phyloP scores from a whole-genome alignment of 2,329 filamentous ascomycete genomes.

The Botrytis squamosa region DNA sequence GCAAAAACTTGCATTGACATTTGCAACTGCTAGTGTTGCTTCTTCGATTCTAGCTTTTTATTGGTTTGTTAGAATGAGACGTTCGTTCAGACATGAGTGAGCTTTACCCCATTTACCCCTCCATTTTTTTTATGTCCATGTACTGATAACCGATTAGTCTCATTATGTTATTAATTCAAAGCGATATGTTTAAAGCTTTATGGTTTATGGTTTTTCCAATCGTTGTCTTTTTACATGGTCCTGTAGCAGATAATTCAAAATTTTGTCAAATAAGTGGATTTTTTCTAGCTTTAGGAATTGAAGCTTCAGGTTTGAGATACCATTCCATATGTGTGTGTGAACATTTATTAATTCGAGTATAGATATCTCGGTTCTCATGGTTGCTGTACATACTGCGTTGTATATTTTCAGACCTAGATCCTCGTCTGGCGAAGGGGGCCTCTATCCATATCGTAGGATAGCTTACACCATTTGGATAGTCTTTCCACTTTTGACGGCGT shows the following conservation, averaged over 20 bases:
- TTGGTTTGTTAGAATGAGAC: conserved; percentile 72
- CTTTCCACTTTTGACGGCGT: conserved; percentile 59
- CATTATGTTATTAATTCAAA: conserved; percentile 71
- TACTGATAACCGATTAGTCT: conserved; percentile 49
- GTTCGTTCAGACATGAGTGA: conserved; percentile 72
- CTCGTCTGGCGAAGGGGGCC: conserved; percentile 55
- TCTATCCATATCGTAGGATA: conserved; percentile 64
- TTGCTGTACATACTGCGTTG: conserved; percentile 69
- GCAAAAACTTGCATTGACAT: conserved; percentile 41
- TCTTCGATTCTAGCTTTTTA: conserved; percentile 59
- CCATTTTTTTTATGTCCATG: not conserved
- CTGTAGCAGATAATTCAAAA: conserved; percentile 48
- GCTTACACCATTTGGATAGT: conserved; percentile 58
- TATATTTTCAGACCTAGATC: conserved; percentile 63
- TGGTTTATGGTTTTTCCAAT: conserved; percentile 67
- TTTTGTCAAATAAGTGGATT: conserved; percentile 71
- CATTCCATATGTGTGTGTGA: not conserved
- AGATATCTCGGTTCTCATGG: conserved; percentile 70
- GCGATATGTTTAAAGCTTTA: conserved; percentile 67
- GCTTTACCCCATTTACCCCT: conserved; percentile 31
- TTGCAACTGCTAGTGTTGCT: conserved; percentile 54
- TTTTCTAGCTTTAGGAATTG: conserved; percentile 63
- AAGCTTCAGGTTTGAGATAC: conserved; percentile 54
- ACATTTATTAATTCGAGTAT: conserved; percentile 3
- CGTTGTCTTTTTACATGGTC: conserved; percentile 54